These are phyloP conservation scores for Dothistroma septosporum DNA, from an alignment of 2,329 filamentous ascomycete species.

Conservation along the genomic window DNA sequence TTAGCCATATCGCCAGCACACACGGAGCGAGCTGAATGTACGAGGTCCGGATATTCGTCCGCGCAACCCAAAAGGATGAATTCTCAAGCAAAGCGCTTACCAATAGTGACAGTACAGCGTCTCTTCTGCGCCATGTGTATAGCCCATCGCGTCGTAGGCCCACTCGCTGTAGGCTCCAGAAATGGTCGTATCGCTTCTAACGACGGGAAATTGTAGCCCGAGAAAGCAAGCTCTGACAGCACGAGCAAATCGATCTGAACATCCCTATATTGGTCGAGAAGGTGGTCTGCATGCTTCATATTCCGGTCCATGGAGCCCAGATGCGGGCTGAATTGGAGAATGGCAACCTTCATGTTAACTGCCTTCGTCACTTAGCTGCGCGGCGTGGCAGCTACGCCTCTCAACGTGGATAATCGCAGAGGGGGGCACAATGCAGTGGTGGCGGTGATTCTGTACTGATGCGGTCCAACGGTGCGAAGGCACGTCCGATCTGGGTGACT, in stretches of 20 bases:
- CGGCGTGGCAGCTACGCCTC: neutral
- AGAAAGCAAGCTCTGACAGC: constrained; percentile 71
- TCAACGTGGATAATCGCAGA: neutral
- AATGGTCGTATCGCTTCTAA: constrained; percentile 63
- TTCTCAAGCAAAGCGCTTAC: neutral
- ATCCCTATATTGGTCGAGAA: constrained; percentile 53
- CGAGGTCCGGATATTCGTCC: neutral
- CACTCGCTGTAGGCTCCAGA: constrained; percentile 62
- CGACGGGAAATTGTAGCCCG: constrained; percentile 74
- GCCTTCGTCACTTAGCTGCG: neutral
- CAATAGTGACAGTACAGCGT: constrained; percentile 64
- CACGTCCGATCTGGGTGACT: no score
- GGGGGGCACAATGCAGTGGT: no score
- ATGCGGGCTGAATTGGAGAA: constrained; percentile 67
- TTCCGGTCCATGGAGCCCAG: constrained; percentile 69
- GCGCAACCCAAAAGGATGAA: neutral
- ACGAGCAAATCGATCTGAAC: constrained; percentile 64
- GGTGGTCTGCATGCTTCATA: constrained; percentile 60
- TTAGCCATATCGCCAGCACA: neutral
- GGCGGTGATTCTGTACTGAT: neutral
- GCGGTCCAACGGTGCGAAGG: neutral
- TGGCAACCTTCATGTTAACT: constrained; percentile 59
- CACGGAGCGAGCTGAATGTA: neutral
- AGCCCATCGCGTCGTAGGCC: constrained; percentile 69
- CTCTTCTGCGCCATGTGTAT: constrained; percentile 61